Conservation (phyloP, 768 basidiomycete species). For the Strobilomyces confusus region DNA sequence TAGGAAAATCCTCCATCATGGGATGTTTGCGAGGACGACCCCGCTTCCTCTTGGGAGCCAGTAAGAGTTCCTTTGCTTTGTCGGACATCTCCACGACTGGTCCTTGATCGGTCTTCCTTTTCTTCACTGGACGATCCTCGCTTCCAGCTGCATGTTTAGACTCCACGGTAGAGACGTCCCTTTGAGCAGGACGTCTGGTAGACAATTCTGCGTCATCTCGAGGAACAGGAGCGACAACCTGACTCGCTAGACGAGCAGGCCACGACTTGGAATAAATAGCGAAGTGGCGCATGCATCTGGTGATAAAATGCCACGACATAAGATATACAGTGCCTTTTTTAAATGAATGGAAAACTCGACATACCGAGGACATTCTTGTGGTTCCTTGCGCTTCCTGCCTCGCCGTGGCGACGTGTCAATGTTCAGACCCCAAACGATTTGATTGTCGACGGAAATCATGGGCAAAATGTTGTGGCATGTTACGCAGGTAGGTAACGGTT, state of each 20-base stretch:
- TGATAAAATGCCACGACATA: constrained; percentile 12
- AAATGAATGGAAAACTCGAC: constrained; percentile 26
- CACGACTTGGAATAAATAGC: constrained; percentile 72
- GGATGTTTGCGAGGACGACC: constrained; percentile 35
- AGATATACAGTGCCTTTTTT: constrained; percentile 7
- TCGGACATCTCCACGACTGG: constrained; percentile 30
- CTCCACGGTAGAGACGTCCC: constrained; percentile 48
- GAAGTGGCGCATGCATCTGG: constrained; percentile 74
- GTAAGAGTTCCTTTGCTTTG: constrained; percentile 32
- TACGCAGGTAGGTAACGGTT: constrained; percentile 62
- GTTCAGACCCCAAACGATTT: constrained; percentile 71
- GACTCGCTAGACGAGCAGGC: constrained; percentile 57
- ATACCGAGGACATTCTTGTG: constrained; percentile 74
- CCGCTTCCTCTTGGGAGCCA: constrained; percentile 30
- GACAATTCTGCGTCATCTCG: constrained; percentile 41
- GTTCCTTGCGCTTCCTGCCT: constrained; percentile 55
- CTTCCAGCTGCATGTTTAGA: constrained; percentile 49
- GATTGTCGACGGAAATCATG: constrained; percentile 69
- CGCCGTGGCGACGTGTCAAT: constrained; percentile 42
- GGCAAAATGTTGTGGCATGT: constrained; percentile 72
- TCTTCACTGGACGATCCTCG: constrained; percentile 43
- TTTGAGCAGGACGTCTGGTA: constrained; percentile 48
- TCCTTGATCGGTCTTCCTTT: constrained; percentile 42
- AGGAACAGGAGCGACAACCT: constrained; percentile 43
- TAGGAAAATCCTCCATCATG: constrained; percentile 27